Evolutionary conservation across 2,329 filamentous ascomycete species (phyloP), one percentile per base, ranked within the genome.

Genomic region (Aureobasidium sp.): DNA sequence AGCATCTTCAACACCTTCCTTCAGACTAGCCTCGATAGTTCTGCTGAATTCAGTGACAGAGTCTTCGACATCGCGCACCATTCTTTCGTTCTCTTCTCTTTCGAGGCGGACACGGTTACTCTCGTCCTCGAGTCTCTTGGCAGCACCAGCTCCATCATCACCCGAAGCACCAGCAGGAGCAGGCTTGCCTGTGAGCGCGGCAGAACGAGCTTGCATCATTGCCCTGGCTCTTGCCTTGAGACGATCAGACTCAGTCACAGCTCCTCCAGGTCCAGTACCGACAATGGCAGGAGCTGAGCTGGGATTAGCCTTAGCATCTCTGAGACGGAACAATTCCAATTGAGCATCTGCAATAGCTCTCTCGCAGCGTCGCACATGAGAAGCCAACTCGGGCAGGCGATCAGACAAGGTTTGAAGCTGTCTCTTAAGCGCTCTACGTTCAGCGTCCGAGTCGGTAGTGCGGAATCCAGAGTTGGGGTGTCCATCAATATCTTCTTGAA

Each of bases 171-270:
- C 80, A 47, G 87, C 78, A 71, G 92, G 92, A n/a, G 86, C 76
- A 71, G 92, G 92, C 74, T 88, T 91, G 63, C 94, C 94, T 26
- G 92, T 91, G 66, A 99, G 78, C 20, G 94, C 93, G 62, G 94
- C 94, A 67, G 94, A 92, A 64, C 94, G 88, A 71, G 96, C 92
- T 77, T 97, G 93, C 94, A 99, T 99, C 86, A 97, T 96, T 43
- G 93, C 93, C 77, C 92, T 96, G 36, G 94, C 93, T 68, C 92
- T 86, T 39, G 94, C 94, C 79, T 97, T 97, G 67, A 97, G 84
- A 60, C 93, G 86, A 76, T 99, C 94, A 3, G 91, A 89, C 75
- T 99, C 94, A 0, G 94, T 99, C 46, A 99, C 85, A 48, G 85
- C 78, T 59, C 94, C 94, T 47, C 93, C 93, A 63, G 92, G 93